Percentiles rank a stretch among this genome's conserved stretches.
Conservation (phyloP, 305 asterid genomes). For the Euphrasia arctica region DNA sequence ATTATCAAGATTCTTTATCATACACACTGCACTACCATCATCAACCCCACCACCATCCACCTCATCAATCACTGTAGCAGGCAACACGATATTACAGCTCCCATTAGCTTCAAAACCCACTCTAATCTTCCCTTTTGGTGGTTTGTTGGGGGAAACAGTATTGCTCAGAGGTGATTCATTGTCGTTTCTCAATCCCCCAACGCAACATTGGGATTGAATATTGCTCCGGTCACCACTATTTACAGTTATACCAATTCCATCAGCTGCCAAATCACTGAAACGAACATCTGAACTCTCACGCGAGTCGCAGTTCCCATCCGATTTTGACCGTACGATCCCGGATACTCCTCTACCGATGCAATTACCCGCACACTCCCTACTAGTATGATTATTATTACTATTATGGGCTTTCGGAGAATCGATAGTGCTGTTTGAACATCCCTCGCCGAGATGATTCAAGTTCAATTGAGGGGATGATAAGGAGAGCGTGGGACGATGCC, state of each 20-base stretch:
- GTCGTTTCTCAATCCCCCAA: constrained; percentile 40
- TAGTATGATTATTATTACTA: constrained; percentile 20
- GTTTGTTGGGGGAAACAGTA: constrained; percentile 58
- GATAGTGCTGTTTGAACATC: constrained; percentile 12
- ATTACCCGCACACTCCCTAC: constrained; percentile 26
- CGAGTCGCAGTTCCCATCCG: constrained; percentile 49
- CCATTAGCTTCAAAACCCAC: constrained; percentile 35
- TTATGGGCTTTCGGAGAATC: constrained; percentile 16
- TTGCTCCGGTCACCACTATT: constrained; percentile 31
- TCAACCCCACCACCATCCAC: constrained; percentile 35
- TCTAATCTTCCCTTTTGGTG: constrained; percentile 61
- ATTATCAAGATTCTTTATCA: constrained; percentile 86
- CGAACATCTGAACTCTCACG: constrained; percentile 15
- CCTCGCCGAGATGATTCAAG: constrained; percentile 31
- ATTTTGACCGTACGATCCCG: constrained; percentile 54
- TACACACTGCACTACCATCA: constrained; percentile 50
- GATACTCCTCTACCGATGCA: constrained; percentile 27
- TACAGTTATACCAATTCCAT: constrained; percentile 38
- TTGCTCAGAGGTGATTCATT: constrained; percentile 42
- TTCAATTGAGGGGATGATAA: constrained; percentile 37
- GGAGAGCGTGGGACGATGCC: constrained; percentile 49
- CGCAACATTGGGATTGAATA: constrained; percentile 26
- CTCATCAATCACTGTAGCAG: constrained; percentile 33
- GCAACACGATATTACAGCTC: constrained; percentile 31
- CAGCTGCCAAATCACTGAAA: constrained; percentile 28